Base-by-base conservation (phyloP, 2,329 filamentous ascomycete genomes). In the Neonectria punicea region DNA sequence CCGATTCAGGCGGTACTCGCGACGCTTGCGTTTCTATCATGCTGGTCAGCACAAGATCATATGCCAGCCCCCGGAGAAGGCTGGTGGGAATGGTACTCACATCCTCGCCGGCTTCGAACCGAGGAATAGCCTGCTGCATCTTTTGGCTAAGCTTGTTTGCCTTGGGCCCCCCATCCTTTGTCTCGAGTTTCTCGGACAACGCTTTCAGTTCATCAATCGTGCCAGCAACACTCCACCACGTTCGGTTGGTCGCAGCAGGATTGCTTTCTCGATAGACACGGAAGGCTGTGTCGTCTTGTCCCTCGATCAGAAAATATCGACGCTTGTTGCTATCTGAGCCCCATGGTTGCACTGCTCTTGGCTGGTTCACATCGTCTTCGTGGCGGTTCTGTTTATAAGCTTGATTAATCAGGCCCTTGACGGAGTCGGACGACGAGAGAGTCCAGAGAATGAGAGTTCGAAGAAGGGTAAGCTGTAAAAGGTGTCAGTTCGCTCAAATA, bases 251-350 rank as follows among this genome's bases (percentile, higher is more conserved):
- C 34, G 91, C 86, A 5, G 90, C 89, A 13, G 93, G 92, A 74
- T 97, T 97, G 80, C 93, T 95, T 80, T 99, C 96, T 58, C 96
- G 88, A 79, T 99, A 99, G 49, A 99, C 88, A 67, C 96, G 89
- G 79, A 99, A 99, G 67, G 92, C 88, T 4, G 95, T 98, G 79
- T 99, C 94, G 73, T 98, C 95, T 71, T 93, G 88, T 13, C 96
- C 96, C 80, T 99, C 96, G 67, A 99, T 88, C 53, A 99, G 84
- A 83, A 92, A 99, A 80, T 98, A 99, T 65, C 94, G 90, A 61
- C 96, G 90, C 83, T 96, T 97, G 73, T 97, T 90, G 69, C 92
- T 93, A 77, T 97, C 94, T 13, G 89, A 87, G 9, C 94, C 94
- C 94, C 94, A 98, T 5, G 93, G 90, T 76, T 97, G 94, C 50